Evolutionary conservation across 495 filamentous ascomycete species (phyloP), one percentile per base, ranked within the genome.

Genomic region (Bombardia bombarda): DNA sequence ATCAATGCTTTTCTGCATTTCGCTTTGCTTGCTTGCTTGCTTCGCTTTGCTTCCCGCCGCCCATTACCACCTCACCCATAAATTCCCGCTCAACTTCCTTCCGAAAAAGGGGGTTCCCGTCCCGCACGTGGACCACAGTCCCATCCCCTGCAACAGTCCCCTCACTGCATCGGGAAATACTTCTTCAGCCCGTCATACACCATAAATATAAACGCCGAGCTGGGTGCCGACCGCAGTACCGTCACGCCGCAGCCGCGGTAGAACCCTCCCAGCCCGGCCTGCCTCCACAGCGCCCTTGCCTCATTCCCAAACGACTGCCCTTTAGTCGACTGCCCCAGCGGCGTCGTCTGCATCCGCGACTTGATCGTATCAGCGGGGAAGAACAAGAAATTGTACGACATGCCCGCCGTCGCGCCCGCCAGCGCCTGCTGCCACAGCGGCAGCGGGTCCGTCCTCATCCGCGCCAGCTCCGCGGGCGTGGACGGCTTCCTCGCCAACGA

Each of bases 301-400:
- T 86, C 86, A 10, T 64, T 62, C 65, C 70, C 77, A 57, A 99
- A 99, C 0, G 75, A 79, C 33, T 70, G 73, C 26, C 72, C 69
- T 26, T 60, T 57, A 0, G 52, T 61, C 20, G 57, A 51, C 18
- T 52, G 46, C 12, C 69, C 70, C 38, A 90, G 71, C 23, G 87
- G 83, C 35, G 84, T 78, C 0, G 93, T 97, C 62, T 99, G 92
- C 82, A 99, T 93, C 6, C 90, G 78, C 8, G 83, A 89, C 61
- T 98, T 98, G 67, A 98, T 83, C 1, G 92, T 96, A 57, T 98
- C 92, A 31, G 93, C 92, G 0, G 92, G 92, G 62, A 90, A 98
- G 69, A 95, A 95, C 21, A 95, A 58, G 54, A 97, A 95, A 53
- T 97, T 98, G 59, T 97, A 98, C 41, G 76, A 79, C 68, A 97